Percentiles rank a stretch among this genome's conserved stretches.
phyloP scores from a whole-genome alignment of 768 basidiomycete genomes.

The Kwoniella mangroviensis region DNA sequence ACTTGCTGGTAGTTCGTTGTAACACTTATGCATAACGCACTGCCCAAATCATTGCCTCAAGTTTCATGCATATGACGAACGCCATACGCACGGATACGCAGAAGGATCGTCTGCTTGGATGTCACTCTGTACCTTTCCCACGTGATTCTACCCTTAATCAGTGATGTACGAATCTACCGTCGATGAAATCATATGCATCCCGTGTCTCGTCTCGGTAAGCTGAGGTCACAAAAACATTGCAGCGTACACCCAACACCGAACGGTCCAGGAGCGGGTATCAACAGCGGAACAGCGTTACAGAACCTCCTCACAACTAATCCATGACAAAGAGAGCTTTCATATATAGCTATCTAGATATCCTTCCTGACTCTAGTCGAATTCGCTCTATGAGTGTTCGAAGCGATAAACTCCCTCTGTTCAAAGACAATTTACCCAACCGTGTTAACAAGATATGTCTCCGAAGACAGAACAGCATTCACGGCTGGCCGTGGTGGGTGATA shows the following conservation, averaged over 20 bases:
- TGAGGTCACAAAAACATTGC: neutral
- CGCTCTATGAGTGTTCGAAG: too few relatives aligned
- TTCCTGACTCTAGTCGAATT: neutral
- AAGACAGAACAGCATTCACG: slow-evolving; percentile 26
- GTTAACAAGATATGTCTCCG: slow-evolving; percentile 1
- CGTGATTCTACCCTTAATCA: neutral
- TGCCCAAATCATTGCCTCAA: too few relatives aligned
- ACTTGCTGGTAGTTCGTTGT: too few relatives aligned
- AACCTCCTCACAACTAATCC: too few relatives aligned
- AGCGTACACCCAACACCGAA: neutral
- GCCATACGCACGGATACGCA: too few relatives aligned
- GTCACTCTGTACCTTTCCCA: neutral
- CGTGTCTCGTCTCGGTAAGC: neutral
- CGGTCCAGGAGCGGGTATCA: too few relatives aligned
- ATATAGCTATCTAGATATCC: neutral
- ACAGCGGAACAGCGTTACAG: too few relatives aligned
- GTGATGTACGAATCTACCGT: neutral
- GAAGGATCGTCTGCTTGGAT: too few relatives aligned
- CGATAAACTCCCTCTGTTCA: neutral
- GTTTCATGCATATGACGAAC: too few relatives aligned
- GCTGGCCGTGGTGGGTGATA: slow-evolving; percentile 28
- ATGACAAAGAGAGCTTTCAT: neutral
- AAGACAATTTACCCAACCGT: neutral
- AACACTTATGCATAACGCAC: too few relatives aligned
- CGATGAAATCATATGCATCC: neutral